Percentiles rank a stretch among this genome's conserved stretches.
Evolutionary conservation across 2,329 filamentous ascomycete genomes (phyloP).

Genomic region (Tympanopsis confertula): DNA sequence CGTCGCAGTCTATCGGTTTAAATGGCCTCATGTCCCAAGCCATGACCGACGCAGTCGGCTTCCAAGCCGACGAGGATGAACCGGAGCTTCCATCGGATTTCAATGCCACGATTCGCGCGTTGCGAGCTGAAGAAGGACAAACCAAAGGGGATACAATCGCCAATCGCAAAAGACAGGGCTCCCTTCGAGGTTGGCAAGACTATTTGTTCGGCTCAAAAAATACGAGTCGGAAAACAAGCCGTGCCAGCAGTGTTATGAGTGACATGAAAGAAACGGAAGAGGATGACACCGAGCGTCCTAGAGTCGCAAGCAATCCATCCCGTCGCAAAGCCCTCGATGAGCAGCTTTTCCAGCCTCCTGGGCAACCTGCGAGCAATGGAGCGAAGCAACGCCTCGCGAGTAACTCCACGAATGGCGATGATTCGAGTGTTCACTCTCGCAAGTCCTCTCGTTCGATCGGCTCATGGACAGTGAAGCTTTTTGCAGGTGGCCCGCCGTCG

Average conservation of each 20-base stretch:
- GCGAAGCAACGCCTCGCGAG: background rate
- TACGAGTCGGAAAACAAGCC: background rate
- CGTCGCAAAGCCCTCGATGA: background rate
- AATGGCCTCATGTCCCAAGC: background rate
- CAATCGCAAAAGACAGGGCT: background rate
- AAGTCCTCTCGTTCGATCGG: background rate
- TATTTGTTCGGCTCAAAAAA: background rate
- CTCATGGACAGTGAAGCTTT: background rate
- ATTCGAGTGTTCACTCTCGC: background rate
- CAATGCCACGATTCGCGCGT: background rate
- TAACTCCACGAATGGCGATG: background rate
- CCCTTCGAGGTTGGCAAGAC: background rate
- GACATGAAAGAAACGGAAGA: background rate
- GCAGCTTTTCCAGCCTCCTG: background rate
- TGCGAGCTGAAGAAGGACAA: background rate
- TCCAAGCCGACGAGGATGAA: background rate
- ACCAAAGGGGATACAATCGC: background rate
- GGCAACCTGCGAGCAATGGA: background rate
- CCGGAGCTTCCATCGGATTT: background rate
- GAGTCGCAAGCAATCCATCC: background rate
- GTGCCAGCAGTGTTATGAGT: background rate
- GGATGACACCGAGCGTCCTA: background rate
- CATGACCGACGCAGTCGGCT: background rate
- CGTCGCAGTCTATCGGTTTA: background rate
- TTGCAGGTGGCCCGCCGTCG: background rate